Base-by-base conservation (phyloP, 2,329 filamentous ascomycete genomes). In the Tolypocladium tundrense region DNA sequence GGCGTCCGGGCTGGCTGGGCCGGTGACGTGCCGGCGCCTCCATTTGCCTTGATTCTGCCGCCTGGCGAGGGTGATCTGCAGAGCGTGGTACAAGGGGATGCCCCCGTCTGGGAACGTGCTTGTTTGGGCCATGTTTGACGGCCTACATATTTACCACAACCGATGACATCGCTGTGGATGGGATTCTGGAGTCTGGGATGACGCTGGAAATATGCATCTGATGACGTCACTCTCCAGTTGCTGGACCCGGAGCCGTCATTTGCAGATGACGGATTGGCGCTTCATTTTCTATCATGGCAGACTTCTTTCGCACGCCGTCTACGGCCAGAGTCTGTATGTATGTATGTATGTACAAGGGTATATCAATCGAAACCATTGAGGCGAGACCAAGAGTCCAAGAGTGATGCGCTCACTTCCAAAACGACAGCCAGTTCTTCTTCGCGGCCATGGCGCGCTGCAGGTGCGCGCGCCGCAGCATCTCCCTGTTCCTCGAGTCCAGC, bases 401-500 rank as follows among this genome's bases (percentile, higher is more conserved):
- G 27, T 6, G 27, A 6, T 31, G 27, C 27, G 27, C 13, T 60
- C 58, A 55, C 50, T 50, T 53, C 58, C 62, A 63, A 55, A 60
- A 60, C 27, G 51, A 14, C 7, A 59, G 56, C 63, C 70, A 69
- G 60, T 65, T 70, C 63, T 70, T 73, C 63, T 70, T 74, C 41
- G 63, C 63, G 31, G 62, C 63, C 35, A 64, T 68, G 59, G 66
- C 68, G 71, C 80, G 81, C 65, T 78, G 75, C 72, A 75, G 71
- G 64, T 81, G 78, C 58, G 81, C 74, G 55, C 79, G 72, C 52
- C 80, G 72, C 60, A 83, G 65, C 71, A 79, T 76, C 70, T 84
- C 81, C 19, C 80, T 74, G 67, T 81, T 81, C 58, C 78, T 73
- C 27, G 79, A 75, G 61, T 84, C 80, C 11, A 83, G 68, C 19